Conservation (phyloP, 2,329 filamentous ascomycete species). For the Knufia petricola region DNA sequence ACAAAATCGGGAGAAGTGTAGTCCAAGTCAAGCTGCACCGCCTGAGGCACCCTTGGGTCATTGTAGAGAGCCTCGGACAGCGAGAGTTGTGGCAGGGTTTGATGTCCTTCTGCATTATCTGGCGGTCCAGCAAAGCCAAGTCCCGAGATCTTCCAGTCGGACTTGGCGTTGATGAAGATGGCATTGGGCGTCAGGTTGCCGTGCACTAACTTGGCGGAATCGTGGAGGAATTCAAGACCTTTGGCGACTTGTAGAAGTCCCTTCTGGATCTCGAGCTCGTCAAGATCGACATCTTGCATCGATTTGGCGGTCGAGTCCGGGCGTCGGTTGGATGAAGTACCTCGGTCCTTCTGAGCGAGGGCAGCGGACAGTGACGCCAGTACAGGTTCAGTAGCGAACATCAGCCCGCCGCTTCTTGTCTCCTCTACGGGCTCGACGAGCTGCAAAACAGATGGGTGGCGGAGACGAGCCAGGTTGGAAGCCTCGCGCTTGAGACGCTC, state of each 20-base stretch:
- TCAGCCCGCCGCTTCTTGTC: constrained; percentile 77
- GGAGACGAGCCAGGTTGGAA: constrained; percentile 72
- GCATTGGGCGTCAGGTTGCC: constrained; percentile 90
- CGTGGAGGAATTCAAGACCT: constrained; percentile 87
- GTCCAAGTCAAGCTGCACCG: constrained; percentile 83
- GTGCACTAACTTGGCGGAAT: constrained; percentile 87
- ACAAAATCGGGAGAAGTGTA: constrained; percentile 93
- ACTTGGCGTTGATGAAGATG: constrained; percentile 90
- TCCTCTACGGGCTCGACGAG: constrained; percentile 93
- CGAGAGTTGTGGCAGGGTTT: constrained; percentile 68
- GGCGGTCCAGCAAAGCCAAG: constrained; percentile 78
- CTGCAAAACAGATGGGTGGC: constrained; percentile 87
- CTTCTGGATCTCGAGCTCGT: constrained; percentile 96
- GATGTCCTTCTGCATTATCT: constrained; percentile 62
- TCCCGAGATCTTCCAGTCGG: constrained; percentile 98
- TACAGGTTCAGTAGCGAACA: constrained; percentile 90
- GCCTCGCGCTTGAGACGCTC: constrained; percentile 89
- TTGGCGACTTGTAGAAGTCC: constrained; percentile 87
- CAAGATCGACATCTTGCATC: constrained; percentile 78
- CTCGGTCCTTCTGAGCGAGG: constrained; percentile 68
- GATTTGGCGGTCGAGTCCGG: constrained; percentile 38
- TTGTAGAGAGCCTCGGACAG: constrained; percentile 76
- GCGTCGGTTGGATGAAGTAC: constrained; percentile 4
- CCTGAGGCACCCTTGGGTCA: constrained; percentile 69
- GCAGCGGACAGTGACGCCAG: constrained; percentile 78